phyloP scores from a whole-genome alignment of 2,329 filamentous ascomycete genomes.

The Bipolaris gigantea region DNA sequence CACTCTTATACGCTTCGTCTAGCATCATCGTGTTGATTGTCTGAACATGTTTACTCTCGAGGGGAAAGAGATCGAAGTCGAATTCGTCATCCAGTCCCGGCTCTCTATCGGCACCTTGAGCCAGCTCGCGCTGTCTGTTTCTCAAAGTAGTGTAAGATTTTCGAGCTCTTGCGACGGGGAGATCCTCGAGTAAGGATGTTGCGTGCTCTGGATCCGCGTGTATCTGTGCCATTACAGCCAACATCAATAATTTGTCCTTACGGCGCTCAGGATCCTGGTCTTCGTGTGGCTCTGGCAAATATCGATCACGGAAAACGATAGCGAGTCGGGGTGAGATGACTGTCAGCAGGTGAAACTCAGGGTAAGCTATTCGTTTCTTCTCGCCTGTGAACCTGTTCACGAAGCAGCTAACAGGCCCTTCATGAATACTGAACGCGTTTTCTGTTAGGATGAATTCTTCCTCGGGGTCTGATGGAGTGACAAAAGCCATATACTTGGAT shows the following conservation, averaged over 20 bases:
- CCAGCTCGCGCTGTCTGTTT: too few species aligned
- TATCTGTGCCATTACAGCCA: background rate
- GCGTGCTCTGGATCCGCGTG: background rate
- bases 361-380: background rate
- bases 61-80: background rate
- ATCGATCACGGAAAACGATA: background rate
- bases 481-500: background rate
- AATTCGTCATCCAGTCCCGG: background rate
- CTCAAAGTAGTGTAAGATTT: slow-evolving; percentile 9
- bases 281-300: background rate
- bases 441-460: background rate
- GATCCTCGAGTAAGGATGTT: slow-evolving; percentile 13
- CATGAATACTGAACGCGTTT: background rate
- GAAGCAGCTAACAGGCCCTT: background rate
- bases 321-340: background rate
- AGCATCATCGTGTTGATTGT: background rate
- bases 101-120: background rate
- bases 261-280: background rate
- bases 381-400: background rate
- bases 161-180: slow-evolving; percentile 12
- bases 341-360: background rate
- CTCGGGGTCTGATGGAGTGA: background rate
- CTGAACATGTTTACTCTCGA: background rate
- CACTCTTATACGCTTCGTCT: background rate
- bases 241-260: background rate